Base-by-base conservation (phyloP, 495 filamentous ascomycete genomes). In the Sporormia fimetaria region DNA sequence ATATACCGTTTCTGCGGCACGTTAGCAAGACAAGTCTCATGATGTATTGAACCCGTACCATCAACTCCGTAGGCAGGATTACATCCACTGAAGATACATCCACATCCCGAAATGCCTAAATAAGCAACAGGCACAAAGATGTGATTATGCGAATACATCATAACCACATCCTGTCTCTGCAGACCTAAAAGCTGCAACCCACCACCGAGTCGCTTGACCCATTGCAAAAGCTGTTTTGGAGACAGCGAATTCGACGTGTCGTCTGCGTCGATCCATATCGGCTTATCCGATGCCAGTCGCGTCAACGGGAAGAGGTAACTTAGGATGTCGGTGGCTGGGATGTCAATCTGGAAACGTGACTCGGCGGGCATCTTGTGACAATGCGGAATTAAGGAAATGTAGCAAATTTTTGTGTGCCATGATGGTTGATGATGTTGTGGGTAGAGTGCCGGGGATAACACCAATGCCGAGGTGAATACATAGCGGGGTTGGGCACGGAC, bases 111-210 rank as follows among this genome's bases (percentile, higher is more conserved):
- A 31, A 68, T 59, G 0, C 61, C 67, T 18, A 69, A 54, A 54
- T 69, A 69, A 17, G 62, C 57, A 10, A 64, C 59, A 1, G 67
- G 67, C 0, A 70, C 57, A 50, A 65, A 67, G 16, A 71, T 67
- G 42, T 69, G 66, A 53, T 69, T 70, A 14, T 57, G 56, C 11
- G 60, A 60, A 27, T 57, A 61, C 30, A 69, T 58, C 55, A 71
- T 55, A 9, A 70, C 61, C 0, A 65, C 64, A 25, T 67, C 63
- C 25, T 60, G 56, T 30, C 56, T 51, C 33, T 55, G 24, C 11
- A 70, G 24, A 0, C 60, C 59, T 1, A 60, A 34, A 10, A 42
- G 52, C 30, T 66, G 52, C 17, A 72, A 52, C 6, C 68, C 67
- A 23, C 57, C 39, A 5, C 54, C 63, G 17, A 72, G 37, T 37